phyloP scores from a whole-genome alignment of 441 rosid species.

The Flueggea neowawraea region DNA sequence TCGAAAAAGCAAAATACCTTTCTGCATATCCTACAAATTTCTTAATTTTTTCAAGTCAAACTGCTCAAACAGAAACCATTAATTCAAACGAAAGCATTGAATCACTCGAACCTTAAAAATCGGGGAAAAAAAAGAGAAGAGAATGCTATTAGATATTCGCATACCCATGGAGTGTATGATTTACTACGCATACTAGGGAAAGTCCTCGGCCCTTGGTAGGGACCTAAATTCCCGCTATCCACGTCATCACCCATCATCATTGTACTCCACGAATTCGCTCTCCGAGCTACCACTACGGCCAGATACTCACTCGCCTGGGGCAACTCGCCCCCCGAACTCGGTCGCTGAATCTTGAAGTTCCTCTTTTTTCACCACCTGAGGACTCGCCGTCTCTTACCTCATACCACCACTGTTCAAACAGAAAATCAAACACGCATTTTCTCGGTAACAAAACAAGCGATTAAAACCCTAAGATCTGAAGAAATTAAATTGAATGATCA shows the following conservation, averaged over 20 bases:
- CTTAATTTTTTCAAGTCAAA: too few species aligned
- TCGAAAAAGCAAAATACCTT: too few species aligned
- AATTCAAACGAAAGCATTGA: conserved; percentile 10
- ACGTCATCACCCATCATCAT: conserved; percentile 88
- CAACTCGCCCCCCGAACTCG: conserved; percentile 66
- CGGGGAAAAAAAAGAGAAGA: neutral
- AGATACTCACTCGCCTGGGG: conserved; percentile 51
- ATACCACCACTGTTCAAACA: too few species aligned
- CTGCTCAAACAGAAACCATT: neutral
- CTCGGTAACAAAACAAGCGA: too few species aligned
- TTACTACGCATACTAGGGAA: conserved; percentile 93
- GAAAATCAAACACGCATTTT: too few species aligned
- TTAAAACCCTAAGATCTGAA: too few species aligned
- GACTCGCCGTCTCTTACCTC: too few species aligned
- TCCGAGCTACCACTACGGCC: conserved; percentile 37
- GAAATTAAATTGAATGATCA: too few species aligned
- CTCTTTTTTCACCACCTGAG: too few species aligned
- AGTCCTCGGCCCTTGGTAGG: conserved; percentile 78
- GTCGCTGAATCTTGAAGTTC: conserved; percentile 47
- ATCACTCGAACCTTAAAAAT: neutral
- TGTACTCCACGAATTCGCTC: conserved; percentile 47
- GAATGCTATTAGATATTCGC: conserved; percentile 4
- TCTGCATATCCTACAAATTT: too few species aligned
- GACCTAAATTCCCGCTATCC: conserved; percentile 72
- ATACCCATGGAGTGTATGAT: conserved; percentile 73